Percentiles rank a stretch among this genome's conserved stretches.
Evolutionary conservation across 2,329 filamentous ascomycete species (phyloP).

Genomic region (Botryotinia calthae): DNA sequence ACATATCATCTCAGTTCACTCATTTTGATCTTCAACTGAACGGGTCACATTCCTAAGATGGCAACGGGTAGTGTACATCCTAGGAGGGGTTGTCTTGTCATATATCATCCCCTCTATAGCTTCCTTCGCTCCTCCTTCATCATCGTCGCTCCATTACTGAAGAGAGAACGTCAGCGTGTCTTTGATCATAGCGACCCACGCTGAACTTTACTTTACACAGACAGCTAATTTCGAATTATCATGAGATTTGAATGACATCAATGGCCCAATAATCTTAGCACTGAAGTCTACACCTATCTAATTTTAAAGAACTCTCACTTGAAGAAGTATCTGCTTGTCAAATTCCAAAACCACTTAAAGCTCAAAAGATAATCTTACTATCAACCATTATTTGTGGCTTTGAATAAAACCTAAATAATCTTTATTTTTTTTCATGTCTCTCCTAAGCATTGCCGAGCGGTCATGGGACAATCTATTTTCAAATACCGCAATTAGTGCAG

Average conservation of each 20-base stretch:
- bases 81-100: background rate
- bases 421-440: background rate
- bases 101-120: background rate
- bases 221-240: background rate
- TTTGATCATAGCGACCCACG: background rate
- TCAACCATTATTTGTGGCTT: background rate
- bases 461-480: conserved; percentile 1
- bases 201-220: background rate
- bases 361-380: background rate
- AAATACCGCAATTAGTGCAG: background rate
- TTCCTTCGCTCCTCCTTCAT: background rate
- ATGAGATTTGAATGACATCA: background rate
- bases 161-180: background rate
- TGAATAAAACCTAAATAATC: background rate
- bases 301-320: background rate
- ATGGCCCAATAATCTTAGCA: background rate
- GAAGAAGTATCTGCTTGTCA: background rate
- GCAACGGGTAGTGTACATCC: background rate
- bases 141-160: background rate
- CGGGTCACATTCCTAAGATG: background rate
- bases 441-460: background rate
- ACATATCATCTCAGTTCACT: background rate
- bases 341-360: background rate
- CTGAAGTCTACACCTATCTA: background rate
- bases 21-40: background rate